Evolutionary conservation across 139 green algal genomes (phyloP).

Genomic region (Asterochloris erici): DNA sequence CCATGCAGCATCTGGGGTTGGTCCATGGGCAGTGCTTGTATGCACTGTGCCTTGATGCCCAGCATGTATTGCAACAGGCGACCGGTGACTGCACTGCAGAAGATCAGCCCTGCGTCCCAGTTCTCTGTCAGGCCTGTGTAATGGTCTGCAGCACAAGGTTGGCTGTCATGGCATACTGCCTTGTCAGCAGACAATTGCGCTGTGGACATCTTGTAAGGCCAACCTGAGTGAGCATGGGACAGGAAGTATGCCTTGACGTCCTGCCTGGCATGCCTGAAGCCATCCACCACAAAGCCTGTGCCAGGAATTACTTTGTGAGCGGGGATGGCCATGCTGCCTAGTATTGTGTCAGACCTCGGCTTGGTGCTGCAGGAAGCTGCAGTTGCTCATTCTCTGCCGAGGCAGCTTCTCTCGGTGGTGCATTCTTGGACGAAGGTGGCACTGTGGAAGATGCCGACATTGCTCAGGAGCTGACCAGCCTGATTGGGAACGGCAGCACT

Average conservation of each 20-base stretch:
- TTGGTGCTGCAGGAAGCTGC: too few species aligned
- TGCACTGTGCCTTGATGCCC: constrained; percentile 30
- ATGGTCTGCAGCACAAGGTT: constrained; percentile 61
- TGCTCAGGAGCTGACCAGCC: too few species aligned
- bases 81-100: constrained; percentile 71
- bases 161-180: too few species aligned
- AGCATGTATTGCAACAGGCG: constrained; percentile 49
- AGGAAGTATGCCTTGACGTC: constrained; percentile 47
- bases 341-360: too few species aligned
- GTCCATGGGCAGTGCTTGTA: constrained; percentile 51
- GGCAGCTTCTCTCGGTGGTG: too few species aligned
- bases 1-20: constrained; percentile 40
- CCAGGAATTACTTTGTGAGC: constrained; percentile 36
- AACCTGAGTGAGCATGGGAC: constrained; percentile 67
- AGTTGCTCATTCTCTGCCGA: too few species aligned
- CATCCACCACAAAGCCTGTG: constrained; percentile 50
- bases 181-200: neutral
- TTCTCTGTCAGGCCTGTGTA: constrained; percentile 69
- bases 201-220: neutral
- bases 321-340: neutral
- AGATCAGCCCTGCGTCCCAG: constrained; percentile 71
- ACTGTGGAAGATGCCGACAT: too few species aligned
- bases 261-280: constrained; percentile 31
- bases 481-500: too few species aligned
- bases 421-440: too few species aligned